A percentile compares a stretch with the other conserved stretches of the same genome.
Conservation (phyloP, 768 basidiomycete species). For the Erythrobasidium yunnanense region DNA sequence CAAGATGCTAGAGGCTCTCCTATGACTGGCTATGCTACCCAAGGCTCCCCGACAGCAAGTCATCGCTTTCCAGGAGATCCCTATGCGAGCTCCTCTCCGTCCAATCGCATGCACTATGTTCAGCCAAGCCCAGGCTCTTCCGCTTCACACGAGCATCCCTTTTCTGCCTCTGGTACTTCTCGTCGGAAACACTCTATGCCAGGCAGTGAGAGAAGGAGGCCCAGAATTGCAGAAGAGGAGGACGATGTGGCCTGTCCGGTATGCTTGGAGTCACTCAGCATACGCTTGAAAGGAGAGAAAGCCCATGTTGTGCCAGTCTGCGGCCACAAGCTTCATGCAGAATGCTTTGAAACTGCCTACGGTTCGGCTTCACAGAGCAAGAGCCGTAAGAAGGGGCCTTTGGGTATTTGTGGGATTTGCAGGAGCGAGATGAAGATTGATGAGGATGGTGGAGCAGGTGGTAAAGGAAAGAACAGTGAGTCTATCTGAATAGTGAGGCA, state of each 20-base stretch:
- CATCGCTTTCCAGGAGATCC: not conserved
- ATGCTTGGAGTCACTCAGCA: conserved; percentile 87
- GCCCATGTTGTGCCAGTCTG: conserved; percentile 95
- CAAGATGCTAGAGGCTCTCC: not conserved
- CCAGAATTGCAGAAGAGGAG: conserved; percentile 47
- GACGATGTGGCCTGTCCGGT: conserved; percentile 93
- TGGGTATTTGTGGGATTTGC: conserved; percentile 95
- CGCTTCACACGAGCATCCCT: conserved; percentile 12
- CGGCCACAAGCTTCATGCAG: conserved; percentile 88
- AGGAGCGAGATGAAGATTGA: conserved; percentile 91
- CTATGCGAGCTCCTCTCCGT: not conserved
- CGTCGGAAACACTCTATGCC: not conserved
- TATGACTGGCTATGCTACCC: not conserved
- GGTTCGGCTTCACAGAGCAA: conserved; percentile 59
- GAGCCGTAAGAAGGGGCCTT: conserved; percentile 34
- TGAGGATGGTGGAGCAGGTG: conserved; percentile 73
- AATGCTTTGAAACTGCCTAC: conserved; percentile 93
- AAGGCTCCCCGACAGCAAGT: not conserved
- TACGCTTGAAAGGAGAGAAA: conserved; percentile 87
- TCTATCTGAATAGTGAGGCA: too few species aligned
- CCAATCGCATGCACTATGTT: not conserved
- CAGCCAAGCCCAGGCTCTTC: not conserved
- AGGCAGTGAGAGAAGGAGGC: not conserved
- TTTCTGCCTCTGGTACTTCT: not conserved
- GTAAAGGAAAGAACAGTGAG: conserved; percentile 71